Conservation (phyloP, 306 rosid species). For the Quercus berberidifolia region DNA sequence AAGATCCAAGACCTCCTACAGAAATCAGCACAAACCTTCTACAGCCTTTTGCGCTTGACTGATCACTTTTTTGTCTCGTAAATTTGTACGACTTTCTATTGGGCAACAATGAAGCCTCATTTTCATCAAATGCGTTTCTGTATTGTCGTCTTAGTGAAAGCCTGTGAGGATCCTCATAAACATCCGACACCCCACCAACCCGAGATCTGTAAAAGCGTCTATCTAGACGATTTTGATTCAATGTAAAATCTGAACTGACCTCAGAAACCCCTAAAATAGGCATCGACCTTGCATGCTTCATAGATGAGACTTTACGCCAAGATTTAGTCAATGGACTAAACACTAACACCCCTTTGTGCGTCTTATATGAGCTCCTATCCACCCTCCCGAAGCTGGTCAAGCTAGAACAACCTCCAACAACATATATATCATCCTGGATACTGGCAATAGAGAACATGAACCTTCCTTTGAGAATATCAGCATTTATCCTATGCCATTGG, state of each 20-base stretch:
- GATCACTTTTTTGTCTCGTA: conserved; percentile 68
- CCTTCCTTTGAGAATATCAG: conserved; percentile 79
- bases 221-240: conserved; percentile 67
- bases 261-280: conserved; percentile 83
- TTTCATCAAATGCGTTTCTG: conserved; percentile 56
- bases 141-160: conserved; percentile 80
- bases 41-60: conserved; percentile 46
- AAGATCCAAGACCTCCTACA: conserved; percentile 90
- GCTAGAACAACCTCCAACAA: conserved; percentile 98
- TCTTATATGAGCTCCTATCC: conserved; percentile 91
- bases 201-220: conserved; percentile 70
- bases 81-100: conserved; percentile 67
- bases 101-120: conserved; percentile 48
- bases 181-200: conserved; percentile 78
- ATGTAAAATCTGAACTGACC: conserved; percentile 64
- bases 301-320: conserved; percentile 85
- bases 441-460: conserved; percentile 88
- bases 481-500: conserved; percentile 86
- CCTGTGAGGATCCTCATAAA: conserved; percentile 98
- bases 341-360: conserved; percentile 80
- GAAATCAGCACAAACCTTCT: conserved; percentile 78
- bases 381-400: conserved; percentile 77
- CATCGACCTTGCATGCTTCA: conserved; percentile 84
- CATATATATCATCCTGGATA: conserved; percentile 74
- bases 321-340: conserved; percentile 90